phyloP scores from a whole-genome alignment of 2,329 filamentous ascomycete species.

The Phaeosphaeria sp. region DNA sequence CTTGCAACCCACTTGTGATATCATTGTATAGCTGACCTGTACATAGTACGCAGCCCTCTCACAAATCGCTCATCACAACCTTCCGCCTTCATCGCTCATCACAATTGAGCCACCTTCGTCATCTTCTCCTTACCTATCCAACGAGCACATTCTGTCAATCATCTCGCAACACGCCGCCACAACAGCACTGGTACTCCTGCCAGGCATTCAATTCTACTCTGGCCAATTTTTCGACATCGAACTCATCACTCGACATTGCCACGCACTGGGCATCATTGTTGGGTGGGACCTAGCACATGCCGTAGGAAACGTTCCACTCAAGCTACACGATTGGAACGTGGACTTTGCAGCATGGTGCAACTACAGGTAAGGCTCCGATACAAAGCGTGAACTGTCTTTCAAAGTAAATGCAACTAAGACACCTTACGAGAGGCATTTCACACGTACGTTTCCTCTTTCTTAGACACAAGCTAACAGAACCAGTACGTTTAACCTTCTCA shows the following conservation, averaged over 20 bases:
- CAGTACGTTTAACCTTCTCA: no score
- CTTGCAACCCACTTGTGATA: neutral
- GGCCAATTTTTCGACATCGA: constrained; percentile 87
- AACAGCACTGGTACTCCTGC: constrained; percentile 79
- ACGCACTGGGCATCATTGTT: constrained; percentile 72
- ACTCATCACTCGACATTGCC: constrained; percentile 79
- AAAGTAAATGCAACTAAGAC: no score
- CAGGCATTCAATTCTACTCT: constrained; percentile 91
- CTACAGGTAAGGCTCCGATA: no score
- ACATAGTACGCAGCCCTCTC: constrained; percentile 80
- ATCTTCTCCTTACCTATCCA: constrained; percentile 67
- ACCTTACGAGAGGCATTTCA: no score
- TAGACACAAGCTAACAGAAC: no score
- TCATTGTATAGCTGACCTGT: constrained; percentile 2
- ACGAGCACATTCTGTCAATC: constrained; percentile 71
- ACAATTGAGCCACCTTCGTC: constrained; percentile 68
- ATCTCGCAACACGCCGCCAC: constrained; percentile 78
- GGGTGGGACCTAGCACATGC: constrained; percentile 92
- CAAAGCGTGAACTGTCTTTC: no score
- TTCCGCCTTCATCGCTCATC: constrained; percentile 73
- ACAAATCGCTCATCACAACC: constrained; percentile 74
- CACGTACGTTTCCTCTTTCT: no score
- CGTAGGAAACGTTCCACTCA: constrained; percentile 80
- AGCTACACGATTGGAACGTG: constrained; percentile 86
- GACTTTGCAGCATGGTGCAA: constrained; percentile 94